Conservation (phyloP, 2,329 filamentous ascomycete genomes). For the Ilyonectria mors-panacis region DNA sequence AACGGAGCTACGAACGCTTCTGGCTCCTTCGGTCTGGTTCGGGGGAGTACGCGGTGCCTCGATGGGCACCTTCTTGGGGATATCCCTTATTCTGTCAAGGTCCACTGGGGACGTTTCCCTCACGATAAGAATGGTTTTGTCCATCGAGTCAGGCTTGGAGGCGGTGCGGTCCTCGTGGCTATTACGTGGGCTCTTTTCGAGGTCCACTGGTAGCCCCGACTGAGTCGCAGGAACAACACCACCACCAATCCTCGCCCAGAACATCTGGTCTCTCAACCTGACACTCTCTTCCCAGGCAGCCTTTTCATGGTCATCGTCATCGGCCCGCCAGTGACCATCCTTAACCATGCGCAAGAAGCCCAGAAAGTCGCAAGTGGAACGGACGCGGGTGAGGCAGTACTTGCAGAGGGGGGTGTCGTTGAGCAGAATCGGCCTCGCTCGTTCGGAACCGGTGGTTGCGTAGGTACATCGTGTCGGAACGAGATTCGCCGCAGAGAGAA, state of each 20-base stretch:
- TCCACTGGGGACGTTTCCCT: constrained; percentile 44
- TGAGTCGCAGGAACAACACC: constrained; percentile 81
- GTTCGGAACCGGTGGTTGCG: constrained; percentile 91
- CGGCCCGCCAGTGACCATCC: constrained; percentile 91
- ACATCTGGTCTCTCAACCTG: constrained; percentile 92
- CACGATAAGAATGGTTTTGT: constrained; percentile 22
- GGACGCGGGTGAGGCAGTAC: constrained; percentile 87
- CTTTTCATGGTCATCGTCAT: constrained; percentile 87
- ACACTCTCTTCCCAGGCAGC: constrained; percentile 96
- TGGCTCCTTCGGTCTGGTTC: constrained; percentile 47
- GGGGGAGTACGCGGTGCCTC: constrained; percentile 51
- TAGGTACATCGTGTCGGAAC: constrained; percentile 78
- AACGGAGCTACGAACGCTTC: constrained; percentile 45
- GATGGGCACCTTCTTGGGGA: constrained; percentile 31
- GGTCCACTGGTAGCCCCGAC: constrained; percentile 42
- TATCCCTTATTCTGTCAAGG: constrained; percentile 38
- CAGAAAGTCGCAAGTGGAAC: constrained; percentile 92
- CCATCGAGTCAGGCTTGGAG: constrained; percentile 39
- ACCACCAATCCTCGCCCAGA: constrained; percentile 94
- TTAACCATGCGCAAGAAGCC: constrained; percentile 92
- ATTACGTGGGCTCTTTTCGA: constrained; percentile 52
- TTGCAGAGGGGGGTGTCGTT: constrained; percentile 89
- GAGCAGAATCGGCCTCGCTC: constrained; percentile 87
- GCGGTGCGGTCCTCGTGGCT: constrained; percentile 52
- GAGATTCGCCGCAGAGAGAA: constrained; percentile 88